A percentile compares a stretch with the other conserved stretches of the same genome.
Conservation (phyloP, 2,329 filamentous ascomycete species). For the Plectosphaerella plurivora region DNA sequence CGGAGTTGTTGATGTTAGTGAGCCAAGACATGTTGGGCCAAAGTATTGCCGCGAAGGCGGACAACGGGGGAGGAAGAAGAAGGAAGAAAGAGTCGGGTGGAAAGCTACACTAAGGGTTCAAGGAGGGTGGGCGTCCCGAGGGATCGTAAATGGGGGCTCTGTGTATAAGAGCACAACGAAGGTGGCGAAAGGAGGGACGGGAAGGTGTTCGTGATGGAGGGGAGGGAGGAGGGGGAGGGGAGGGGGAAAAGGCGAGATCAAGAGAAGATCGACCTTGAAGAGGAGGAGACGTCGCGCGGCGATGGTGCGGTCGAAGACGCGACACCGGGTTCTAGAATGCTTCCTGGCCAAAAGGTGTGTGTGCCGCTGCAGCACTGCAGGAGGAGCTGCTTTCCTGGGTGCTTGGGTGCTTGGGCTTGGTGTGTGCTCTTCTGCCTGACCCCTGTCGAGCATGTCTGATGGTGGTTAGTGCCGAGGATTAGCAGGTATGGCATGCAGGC, state of each 20-base stretch:
- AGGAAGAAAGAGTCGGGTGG: no score
- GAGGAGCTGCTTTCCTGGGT: background rate
- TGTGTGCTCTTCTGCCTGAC: background rate
- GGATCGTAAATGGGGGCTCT: no score
- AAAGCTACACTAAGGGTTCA: no score
- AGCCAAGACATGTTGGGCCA: conserved; percentile 43
- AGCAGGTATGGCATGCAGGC: background rate
- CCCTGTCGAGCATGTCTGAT: background rate
- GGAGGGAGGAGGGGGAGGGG: background rate
- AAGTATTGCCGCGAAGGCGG: background rate
- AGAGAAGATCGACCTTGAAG: background rate
- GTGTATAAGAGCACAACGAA: no score
- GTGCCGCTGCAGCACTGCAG: no score
- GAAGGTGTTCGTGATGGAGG: background rate
- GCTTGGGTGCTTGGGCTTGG: background rate
- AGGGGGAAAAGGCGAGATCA: background rate
- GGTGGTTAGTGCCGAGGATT: no score
- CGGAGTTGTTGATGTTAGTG: conserved; percentile 45
- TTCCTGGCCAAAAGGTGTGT: background rate
- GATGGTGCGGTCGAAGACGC: background rate
- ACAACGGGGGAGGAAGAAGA: no score
- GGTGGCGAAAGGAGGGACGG: background rate
- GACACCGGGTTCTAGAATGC: background rate
- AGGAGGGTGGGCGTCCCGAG: no score
- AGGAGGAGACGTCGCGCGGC: background rate